Base-by-base conservation (phyloP, 225 moss, liverwort and hornwort species). In the Sphagnum contortum region DNA sequence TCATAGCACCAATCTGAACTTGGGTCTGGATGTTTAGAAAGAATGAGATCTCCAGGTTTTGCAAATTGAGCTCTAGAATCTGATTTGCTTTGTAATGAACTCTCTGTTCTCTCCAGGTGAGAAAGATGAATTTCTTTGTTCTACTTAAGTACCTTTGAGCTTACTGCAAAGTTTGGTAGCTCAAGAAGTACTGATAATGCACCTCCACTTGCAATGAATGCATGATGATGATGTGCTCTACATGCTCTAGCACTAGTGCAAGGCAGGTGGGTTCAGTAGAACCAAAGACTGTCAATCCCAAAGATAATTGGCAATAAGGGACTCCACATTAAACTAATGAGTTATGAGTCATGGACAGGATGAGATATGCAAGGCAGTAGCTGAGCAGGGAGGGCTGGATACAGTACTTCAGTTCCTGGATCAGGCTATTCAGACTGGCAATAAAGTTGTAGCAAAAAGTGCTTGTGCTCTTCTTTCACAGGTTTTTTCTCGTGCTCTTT, bases 291-390 rank as follows among this genome's bases (percentile, higher is more conserved):
- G 29, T 29, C 29, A 29, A 29, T 29, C 29, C 29, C 29, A 29
- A 29, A 29, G 29, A 29, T 29, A 29, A 29, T 29, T 29, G 29
- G 29, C 29, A 29, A 29, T 29, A 29, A 29, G 29, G 29, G 29
- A 29, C 29, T 29, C 0, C 29, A 29, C 29, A 29, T 29, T 29
- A 29, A 29, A 29, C 29, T 29, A 29, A 29, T 29, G 29, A 29
- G 29, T 29, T 29, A 29, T 29, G 47, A 59, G 9, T 52, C 52
- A 52, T 9, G 76, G 68, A 50, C 86, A 94, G 94, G 94, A 94
- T 73, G 91, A 94, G 59, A 89, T 94, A 64, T 94, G 94, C 80
- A 91, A 80, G 81, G 71, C 66, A 64, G 78, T 88, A n/a, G 94
- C 89, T 48, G 81, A 82, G 12, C 87, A 91, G 77, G 94, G 91